Evolutionary conservation across 768 basidiomycete species (phyloP).

Genomic region (Lactarius indigo): DNA sequence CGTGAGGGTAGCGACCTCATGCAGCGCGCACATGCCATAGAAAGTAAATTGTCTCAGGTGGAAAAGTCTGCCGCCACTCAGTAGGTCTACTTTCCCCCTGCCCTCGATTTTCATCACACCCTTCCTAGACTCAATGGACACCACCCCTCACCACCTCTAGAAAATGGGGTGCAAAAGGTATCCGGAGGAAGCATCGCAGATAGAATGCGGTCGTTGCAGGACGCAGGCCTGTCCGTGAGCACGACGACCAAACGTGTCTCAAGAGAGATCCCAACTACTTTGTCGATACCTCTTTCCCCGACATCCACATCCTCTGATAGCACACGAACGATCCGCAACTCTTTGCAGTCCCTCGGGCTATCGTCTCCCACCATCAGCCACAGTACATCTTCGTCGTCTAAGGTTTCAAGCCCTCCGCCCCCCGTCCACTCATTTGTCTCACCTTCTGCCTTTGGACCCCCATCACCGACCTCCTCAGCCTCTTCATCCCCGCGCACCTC

Average conservation of each 20-base stretch:
- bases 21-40: conserved; percentile 42
- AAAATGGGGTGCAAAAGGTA: conserved; percentile 31
- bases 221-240: conserved; percentile 59
- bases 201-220: conserved; percentile 70
- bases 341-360: conserved; percentile 23
- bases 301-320: conserved; percentile 30
- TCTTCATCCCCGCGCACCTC: conserved; percentile 55
- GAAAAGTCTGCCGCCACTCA: conserved; percentile 38
- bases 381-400: conserved; percentile 29
- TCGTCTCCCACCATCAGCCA: conserved; percentile 28
- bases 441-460: conserved; percentile 67
- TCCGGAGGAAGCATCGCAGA: conserved; percentile 75
- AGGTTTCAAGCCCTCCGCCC: conserved; percentile 26
- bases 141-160: conserved; percentile 15
- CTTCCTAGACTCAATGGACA: conserved; percentile 20
- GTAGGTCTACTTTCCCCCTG: conserved; percentile 26
- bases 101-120: conserved; percentile 15
- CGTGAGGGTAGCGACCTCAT: conserved; percentile 39
- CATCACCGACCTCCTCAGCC: conserved; percentile 68
- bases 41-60: conserved; percentile 44
- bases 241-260: conserved; percentile 52
- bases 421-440: conserved; percentile 60
- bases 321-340: conserved; percentile 25
- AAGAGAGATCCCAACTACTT: conserved; percentile 44
- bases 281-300: conserved; percentile 35